Evolutionary conservation across 352 stramenopile genomes (phyloP).

Genomic region (Phytopythium ostracodes): DNA sequence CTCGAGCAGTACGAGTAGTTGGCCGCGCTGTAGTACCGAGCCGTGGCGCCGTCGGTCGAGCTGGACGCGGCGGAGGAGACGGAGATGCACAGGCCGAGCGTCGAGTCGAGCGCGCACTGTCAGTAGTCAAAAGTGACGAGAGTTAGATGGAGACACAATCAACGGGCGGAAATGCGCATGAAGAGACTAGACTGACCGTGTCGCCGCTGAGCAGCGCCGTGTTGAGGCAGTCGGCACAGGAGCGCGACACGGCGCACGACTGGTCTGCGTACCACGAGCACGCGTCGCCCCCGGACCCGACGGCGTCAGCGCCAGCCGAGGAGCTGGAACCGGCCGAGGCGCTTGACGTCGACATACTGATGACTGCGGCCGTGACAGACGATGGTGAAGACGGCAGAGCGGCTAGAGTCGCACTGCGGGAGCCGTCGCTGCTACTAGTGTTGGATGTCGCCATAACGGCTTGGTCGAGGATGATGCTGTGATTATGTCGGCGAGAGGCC

Average conservation of each 20-base stretch:
- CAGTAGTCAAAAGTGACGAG: too few species aligned
- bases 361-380: constrained; percentile 6
- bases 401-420: constrained; percentile 2
- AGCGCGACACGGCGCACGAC: constrained; percentile 16
- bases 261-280: constrained; percentile 28
- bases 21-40: background rate
- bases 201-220: constrained; percentile 12
- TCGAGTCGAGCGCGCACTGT: constrained; percentile 18
- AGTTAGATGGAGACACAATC: too few species aligned
- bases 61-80: background rate
- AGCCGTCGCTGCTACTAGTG: constrained; percentile 9
- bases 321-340: constrained; percentile 3
- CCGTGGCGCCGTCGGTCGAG: background rate
- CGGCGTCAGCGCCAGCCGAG: background rate
- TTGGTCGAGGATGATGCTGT: background rate
- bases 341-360: background rate
- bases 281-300: constrained; percentile 12
- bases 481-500: background rate
- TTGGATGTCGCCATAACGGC: background rate
- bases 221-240: constrained; percentile 27
- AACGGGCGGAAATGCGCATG: background rate
- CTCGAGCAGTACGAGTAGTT: constrained; percentile 18
- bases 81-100: constrained; percentile 15
- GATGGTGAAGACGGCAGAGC: constrained; percentile 16
- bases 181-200: constrained; percentile 12